Percentiles rank a stretch among this genome's conserved stretches.
Conservation (phyloP, 805 yeast species). For the Starmerella stigmatis region DNA sequence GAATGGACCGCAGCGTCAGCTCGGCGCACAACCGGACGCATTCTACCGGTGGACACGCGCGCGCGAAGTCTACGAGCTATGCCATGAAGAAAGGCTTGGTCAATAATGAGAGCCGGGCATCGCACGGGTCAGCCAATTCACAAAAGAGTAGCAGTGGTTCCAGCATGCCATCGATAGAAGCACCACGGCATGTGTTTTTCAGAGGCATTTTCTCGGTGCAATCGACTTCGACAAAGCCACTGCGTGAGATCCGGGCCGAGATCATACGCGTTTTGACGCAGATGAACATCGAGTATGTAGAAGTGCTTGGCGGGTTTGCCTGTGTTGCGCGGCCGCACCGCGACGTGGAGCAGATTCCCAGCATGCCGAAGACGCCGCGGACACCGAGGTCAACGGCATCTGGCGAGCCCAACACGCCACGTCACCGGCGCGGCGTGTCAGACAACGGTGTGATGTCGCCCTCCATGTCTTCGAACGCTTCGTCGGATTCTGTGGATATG, state of each 20-base stretch:
- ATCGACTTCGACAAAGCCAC: constrained; percentile 85
- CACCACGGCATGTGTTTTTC: constrained; percentile 78
- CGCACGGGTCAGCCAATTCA: constrained; percentile 3
- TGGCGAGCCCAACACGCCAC: constrained; percentile 12
- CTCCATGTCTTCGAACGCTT: constrained; percentile 8
- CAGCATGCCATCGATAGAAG: constrained; percentile 87
- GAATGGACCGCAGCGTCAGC: neutral
- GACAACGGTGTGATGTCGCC: constrained; percentile 20
- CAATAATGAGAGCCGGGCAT: constrained; percentile 1
- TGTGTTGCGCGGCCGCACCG: constrained; percentile 48
- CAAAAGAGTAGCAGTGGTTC: constrained; percentile 2
- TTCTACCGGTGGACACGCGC: constrained; percentile 12
- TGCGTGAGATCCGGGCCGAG: constrained; percentile 78
- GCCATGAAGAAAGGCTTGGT: constrained; percentile 8
- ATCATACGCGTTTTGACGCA: constrained; percentile 65
- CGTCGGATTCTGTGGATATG: constrained; percentile 28
- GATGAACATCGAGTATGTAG: constrained; percentile 71
- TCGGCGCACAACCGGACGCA: constrained; percentile 1
- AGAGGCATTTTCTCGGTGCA: constrained; percentile 92
- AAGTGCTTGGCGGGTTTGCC: constrained; percentile 87
- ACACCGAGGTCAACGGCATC: neutral
- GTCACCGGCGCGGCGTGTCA: constrained; percentile 18
- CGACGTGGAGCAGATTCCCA: constrained; percentile 9
- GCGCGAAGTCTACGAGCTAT: constrained; percentile 23
- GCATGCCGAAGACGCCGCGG: constrained; percentile 17